A percentile compares a stretch with the other conserved stretches of the same genome.
These are phyloP conservation scores for Cryoendolithus antarcticus DNA, from an alignment of 2,329 filamentous ascomycete genomes.

Conservation along the genomic window DNA sequence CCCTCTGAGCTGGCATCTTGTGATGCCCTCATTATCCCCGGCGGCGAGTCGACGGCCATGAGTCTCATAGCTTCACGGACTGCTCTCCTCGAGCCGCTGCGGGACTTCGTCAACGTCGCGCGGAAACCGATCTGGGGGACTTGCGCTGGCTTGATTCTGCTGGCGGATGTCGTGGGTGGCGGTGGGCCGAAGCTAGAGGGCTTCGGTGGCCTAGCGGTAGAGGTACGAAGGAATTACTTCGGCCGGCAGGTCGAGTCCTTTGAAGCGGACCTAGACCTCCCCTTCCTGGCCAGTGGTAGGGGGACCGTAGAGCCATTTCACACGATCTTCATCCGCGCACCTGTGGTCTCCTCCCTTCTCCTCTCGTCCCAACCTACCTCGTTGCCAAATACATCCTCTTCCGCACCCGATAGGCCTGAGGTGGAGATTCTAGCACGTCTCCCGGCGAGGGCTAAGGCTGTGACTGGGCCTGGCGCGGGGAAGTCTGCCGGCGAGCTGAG, in stretches of 20 bases:
- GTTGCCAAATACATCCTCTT: constrained; percentile 10
- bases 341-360: constrained; percentile 62
- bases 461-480: constrained; percentile 20
- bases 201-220: constrained; percentile 80
- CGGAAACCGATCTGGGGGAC: constrained; percentile 89
- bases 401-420: constrained; percentile 44
- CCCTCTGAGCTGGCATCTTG: constrained; percentile 57
- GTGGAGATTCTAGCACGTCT: constrained; percentile 49
- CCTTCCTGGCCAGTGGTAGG: constrained; percentile 45
- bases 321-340: constrained; percentile 86
- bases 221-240: constrained; percentile 90
- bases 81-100: constrained; percentile 67
- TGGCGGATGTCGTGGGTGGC: constrained; percentile 59
- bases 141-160: constrained; percentile 83
- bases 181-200: constrained; percentile 88
- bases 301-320: constrained; percentile 45
- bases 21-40: constrained; percentile 78
- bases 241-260: constrained; percentile 90
- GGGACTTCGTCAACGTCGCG: constrained; percentile 78
- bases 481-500: constrained; percentile 28
- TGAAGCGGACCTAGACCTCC: constrained; percentile 58
- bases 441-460: constrained; percentile 38
- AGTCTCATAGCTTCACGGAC: constrained; percentile 75
- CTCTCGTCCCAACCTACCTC: not conserved
- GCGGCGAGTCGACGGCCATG: constrained; percentile 90